These are phyloP conservation scores for Sporisorium exsertum DNA, from an alignment of 1,284 basidiomycete genomes.

Conservation along the genomic window DNA sequence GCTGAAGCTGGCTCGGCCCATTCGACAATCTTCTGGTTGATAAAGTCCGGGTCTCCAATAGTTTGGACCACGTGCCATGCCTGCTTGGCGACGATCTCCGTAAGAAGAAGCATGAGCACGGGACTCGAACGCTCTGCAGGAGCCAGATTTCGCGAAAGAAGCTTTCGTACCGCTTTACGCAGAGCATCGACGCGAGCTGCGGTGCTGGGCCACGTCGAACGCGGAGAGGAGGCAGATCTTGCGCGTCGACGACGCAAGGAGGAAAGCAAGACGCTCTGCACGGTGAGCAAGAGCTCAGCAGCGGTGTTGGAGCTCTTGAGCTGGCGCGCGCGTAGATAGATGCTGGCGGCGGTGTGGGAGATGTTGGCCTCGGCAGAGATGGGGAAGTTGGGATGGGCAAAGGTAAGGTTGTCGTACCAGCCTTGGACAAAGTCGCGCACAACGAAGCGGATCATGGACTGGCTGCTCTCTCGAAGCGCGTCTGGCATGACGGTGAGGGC, in stretches of 20 bases:
- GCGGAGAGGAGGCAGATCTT: slow-evolving; percentile 15
- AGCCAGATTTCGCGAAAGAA: slow-evolving; percentile 53
- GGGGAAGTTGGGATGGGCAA: slow-evolving; percentile 57
- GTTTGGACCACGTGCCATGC: slow-evolving; percentile 59
- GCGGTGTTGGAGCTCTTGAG: slow-evolving; percentile 52
- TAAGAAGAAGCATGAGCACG: slow-evolving; percentile 51
- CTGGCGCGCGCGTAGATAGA: slow-evolving; percentile 44
- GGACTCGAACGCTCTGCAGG: slow-evolving; percentile 46
- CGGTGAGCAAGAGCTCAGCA: slow-evolving; percentile 57
- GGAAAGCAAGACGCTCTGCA: slow-evolving; percentile 56
- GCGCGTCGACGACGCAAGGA: slow-evolving; percentile 46
- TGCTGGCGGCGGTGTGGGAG: slow-evolving; percentile 50
- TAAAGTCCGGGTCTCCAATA: slow-evolving; percentile 61
- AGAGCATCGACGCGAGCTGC: slow-evolving; percentile 53
- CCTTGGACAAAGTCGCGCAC: slow-evolving; percentile 59
- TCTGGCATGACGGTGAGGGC: slow-evolving; percentile 41
- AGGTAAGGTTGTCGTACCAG: slow-evolving; percentile 61
- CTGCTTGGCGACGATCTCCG: slow-evolving; percentile 59
- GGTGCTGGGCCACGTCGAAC: slow-evolving; percentile 49
- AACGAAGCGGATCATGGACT: slow-evolving; percentile 46
- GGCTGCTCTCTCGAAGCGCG: slow-evolving; percentile 39
- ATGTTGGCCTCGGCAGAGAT: slow-evolving; percentile 52
- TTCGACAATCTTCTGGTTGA: slow-evolving; percentile 60
- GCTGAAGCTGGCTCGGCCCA: slow-evolving; percentile 51
- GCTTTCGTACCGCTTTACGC: slow-evolving; percentile 50